Evolutionary conservation across 768 basidiomycete species (phyloP), one percentile per base, ranked within the genome.

Genomic region (Tephrocybe sp.): DNA sequence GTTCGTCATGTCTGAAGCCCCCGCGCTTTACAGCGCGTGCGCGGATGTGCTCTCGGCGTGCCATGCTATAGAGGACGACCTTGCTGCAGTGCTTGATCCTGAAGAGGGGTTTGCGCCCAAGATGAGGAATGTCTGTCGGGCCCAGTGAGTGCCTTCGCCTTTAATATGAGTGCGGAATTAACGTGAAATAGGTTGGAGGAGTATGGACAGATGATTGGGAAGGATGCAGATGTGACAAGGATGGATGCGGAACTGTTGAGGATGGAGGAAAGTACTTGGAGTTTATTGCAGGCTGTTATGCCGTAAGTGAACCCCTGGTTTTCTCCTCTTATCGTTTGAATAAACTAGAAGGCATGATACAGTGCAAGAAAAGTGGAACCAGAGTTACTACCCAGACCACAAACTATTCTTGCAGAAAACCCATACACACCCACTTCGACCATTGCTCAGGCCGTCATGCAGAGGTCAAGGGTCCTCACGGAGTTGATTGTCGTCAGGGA

Each of bases 401-500:
- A 72, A 43, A 69, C 74, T 4, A 67, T 92, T 9, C 74, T 92
- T 30, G 60, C 75, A 1, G 69, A 80, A 54, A 93, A 95, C 60
- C 89, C 91, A 0, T 94, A 92, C 67, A 88, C 87, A 0, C 90
- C 92, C 0, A 83, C 87, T 0, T 77, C 82, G 4, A 83, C 83
- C 0, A 77, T 94, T 22, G 87, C 87, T 0, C 85, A 90, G 61
- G 78, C 83, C 2, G 80, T 90, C 43, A 78, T 94, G 74, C 68
- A 78, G 40, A 68, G 80, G 3, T 89, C 85, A 0, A 82, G 80
- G 0, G 73, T 86, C 2, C 81, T 92, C 28, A 68, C 79, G 0
- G 91, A 92, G 52, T 87, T 92, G 47, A 74, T 89, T 38, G 83
- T 88, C 36, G 84, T 92, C 7, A 82, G 88, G n/a, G 89, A 92